Percentiles rank a stretch among this genome's conserved stretches.
These are phyloP conservation scores for Bromus sterilis DNA, from an alignment of 176 grass and related monocot species.

Conservation along the genomic window DNA sequence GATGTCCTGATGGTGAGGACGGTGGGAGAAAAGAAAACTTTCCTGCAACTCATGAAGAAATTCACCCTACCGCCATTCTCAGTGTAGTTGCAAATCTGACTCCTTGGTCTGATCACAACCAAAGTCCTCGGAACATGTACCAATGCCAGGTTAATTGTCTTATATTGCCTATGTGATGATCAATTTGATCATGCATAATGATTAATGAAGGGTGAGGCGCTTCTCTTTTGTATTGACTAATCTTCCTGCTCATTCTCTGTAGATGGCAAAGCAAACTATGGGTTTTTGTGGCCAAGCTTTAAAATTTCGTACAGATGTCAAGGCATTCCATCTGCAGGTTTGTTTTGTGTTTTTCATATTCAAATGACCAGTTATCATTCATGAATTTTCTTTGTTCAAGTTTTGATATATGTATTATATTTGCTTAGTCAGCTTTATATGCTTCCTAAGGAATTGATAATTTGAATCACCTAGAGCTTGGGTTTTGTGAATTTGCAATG, in stretches of 20 bases:
- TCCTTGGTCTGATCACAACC: slow-evolving; percentile 98
- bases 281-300: slow-evolving; percentile 87
- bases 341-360: slow-evolving; percentile 18
- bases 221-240: slow-evolving; percentile 16
- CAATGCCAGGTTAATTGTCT: slow-evolving; percentile 73
- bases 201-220: background rate
- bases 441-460: background rate
- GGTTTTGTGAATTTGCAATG: background rate
- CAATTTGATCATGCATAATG: slow-evolving; percentile 7
- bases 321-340: slow-evolving; percentile 94
- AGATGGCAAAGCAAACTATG: slow-evolving; percentile 99
- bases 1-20: slow-evolving; percentile 80
- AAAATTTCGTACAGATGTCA: slow-evolving; percentile 76
- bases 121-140: slow-evolving; percentile 98
- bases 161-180: slow-evolving; percentile 13
- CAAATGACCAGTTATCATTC: slow-evolving; percentile 1
- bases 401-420: slow-evolving; percentile 9
- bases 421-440: background rate
- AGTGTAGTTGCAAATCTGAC: slow-evolving; percentile 97
- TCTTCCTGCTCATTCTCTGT: slow-evolving; percentile 5
- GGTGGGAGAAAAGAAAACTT: slow-evolving; percentile 68
- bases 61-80: slow-evolving; percentile 88
- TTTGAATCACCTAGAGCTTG: background rate
- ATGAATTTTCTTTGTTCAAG: background rate
- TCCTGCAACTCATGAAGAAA: slow-evolving; percentile 93